Base-by-base conservation (phyloP, 768 basidiomycete species). In the Cyathus striatus region DNA sequence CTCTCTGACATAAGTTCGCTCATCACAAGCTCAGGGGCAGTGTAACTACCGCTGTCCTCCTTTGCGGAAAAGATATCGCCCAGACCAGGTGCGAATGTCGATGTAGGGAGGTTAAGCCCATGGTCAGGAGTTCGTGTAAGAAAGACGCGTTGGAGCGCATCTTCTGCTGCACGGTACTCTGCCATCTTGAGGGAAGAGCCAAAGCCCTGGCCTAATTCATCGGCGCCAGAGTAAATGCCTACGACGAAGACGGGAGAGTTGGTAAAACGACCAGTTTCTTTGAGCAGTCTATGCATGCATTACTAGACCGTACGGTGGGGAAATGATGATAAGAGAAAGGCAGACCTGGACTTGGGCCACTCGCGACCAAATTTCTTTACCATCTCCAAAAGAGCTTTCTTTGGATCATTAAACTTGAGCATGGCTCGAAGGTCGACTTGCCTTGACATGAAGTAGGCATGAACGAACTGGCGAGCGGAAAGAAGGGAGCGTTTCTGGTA, bases 131-230 rank as follows among this genome's bases (percentile, higher is more conserved):
- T 80, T 49, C 75, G 76, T 9, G 89, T 90, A 45, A 94, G 78
- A 64, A 91, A 94, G 17, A 93, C 69, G 33, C 90, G 75, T 48
- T 84, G 79, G 20, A 94, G 69, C 1, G 90, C 79, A 53, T 93
- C 90, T 63, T 95, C 90, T 6, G 87, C 86, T 13, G 90, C 90
- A 44, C 95, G 73, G 65, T 79, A 94, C 64, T 97, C 92, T 13
- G 92, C 92, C 95, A 98, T 98, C 61, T 79, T 83, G 42, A 97
- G 66, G 2, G 90, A 93, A 51, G 81, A 85, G 41, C 96, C 96
- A 56, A 94, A 91, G 12, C 94, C 93, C 64, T 99, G 94, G 4
- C 94, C 91, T 2, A 99, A 78, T 63, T 96, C 79, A 59, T 79
- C 89, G 45, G 65, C 71, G 30, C 82, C 91, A 18, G 82, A 89